A percentile compares a stretch with the other conserved stretches of the same genome.
These are phyloP conservation scores for Saturnispora ahearnii DNA, from an alignment of 805 yeast genomes.

Conservation along the genomic window DNA sequence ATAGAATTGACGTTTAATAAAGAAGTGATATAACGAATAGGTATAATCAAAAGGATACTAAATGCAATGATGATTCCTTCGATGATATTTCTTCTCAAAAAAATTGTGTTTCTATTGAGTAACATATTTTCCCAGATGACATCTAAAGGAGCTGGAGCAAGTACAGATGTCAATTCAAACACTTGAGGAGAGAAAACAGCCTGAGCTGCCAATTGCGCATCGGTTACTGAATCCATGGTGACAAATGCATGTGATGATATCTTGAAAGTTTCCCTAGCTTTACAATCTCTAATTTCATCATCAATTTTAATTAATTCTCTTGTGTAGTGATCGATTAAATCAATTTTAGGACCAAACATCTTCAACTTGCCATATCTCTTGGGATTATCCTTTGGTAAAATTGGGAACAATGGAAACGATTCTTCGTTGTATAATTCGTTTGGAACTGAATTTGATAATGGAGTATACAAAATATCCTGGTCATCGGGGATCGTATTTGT, in stretches of 20 bases:
- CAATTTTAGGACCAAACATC: conserved; percentile 24
- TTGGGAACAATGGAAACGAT: conserved; percentile 4
- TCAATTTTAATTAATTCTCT: conserved; percentile 31
- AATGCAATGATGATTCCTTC: conserved; percentile 36
- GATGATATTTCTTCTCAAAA: conserved; percentile 26
- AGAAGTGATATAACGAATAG: conserved; percentile 49
- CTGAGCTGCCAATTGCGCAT: conserved; percentile 97
- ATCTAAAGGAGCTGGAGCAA: conserved; percentile 97
- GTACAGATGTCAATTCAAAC: conserved; percentile 66
- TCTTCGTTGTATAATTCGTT: conserved; percentile 1
- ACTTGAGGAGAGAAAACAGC: conserved; percentile 88
- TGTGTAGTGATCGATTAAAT: conserved; percentile 29
- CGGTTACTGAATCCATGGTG: conserved; percentile 88
- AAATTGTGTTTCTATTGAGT: conserved; percentile 31
- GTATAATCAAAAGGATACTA: conserved; percentile 44
- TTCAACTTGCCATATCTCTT: conserved; percentile 20
- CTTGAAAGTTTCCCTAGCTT: conserved; percentile 29
- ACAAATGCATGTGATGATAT: conserved; percentile 54
- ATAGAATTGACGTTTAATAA: conserved; percentile 48
- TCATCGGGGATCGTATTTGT: conserved; percentile 15
- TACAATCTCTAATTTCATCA: conserved; percentile 29
- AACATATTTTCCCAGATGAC: conserved; percentile 66
- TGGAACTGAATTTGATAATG: conserved; percentile 4
- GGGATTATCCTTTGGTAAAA: conserved; percentile 8
- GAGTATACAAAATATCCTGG: conserved; percentile 12